A percentile compares a stretch with the other conserved stretches of the same genome.
Conservation (phyloP, 2,329 filamentous ascomycete species). For the Xylaria sp. region DNA sequence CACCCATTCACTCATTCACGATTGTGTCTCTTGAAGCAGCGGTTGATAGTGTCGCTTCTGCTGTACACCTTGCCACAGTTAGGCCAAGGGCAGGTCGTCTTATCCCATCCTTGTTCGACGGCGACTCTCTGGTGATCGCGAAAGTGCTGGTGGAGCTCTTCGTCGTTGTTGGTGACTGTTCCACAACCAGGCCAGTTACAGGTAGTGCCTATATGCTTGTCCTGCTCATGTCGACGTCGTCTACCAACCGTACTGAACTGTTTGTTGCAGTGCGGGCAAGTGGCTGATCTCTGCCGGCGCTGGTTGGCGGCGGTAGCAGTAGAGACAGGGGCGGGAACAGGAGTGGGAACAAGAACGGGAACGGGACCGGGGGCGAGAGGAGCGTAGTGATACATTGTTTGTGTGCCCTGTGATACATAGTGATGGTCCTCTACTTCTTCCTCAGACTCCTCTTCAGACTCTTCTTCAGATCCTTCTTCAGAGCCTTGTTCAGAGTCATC, state of each 20-base stretch:
- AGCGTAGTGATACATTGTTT: neutral
- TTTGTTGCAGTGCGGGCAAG: neutral
- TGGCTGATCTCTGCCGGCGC: neutral
- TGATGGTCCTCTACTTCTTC: neutral
- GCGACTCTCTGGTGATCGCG: neutral
- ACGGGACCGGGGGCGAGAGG: too few species aligned
- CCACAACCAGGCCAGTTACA: conserved; percentile 22
- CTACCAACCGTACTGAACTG: rapidly evolving
- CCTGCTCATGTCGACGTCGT: neutral
- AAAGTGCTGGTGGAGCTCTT: neutral
- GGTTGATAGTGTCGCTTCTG: neutral
- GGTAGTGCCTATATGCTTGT: neutral
- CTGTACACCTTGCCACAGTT: neutral
- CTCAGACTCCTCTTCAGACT: too few species aligned
- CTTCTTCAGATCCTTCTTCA: too few species aligned
- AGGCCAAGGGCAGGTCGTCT: neutral
- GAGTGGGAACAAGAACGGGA: neutral
- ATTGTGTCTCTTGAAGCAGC: conserved; percentile 29
- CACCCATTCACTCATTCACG: neutral
- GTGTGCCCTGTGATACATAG: neutral
- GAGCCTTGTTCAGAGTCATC: neutral
- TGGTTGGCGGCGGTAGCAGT: too few species aligned
- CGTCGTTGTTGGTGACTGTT: neutral
- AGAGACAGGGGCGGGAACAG: too few species aligned
- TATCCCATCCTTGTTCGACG: rapidly evolving